A percentile compares a stretch with the other conserved stretches of the same genome.
Evolutionary conservation across 2,329 filamentous ascomycete genomes (phyloP).

Genomic region (Dactylella cylindrospora): DNA sequence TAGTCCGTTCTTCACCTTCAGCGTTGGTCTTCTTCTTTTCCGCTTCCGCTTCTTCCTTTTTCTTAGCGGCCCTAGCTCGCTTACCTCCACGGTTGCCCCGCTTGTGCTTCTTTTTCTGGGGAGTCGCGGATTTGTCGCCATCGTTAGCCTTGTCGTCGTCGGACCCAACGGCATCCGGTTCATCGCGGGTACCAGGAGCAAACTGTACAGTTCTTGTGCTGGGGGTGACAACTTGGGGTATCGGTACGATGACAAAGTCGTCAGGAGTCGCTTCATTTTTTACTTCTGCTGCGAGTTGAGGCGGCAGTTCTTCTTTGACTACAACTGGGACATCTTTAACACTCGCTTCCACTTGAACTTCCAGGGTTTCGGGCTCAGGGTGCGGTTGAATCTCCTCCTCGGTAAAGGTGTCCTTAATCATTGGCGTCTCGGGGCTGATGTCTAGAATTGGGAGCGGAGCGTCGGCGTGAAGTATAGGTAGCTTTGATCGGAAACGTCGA

Average conservation of each 20-base stretch:
- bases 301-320: constrained; percentile 28
- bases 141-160: constrained; percentile 31
- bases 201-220: constrained; percentile 38
- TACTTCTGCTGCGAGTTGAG: constrained; percentile 26
- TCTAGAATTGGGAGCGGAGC: constrained; percentile 16
- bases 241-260: constrained; percentile 31
- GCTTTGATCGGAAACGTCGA: constrained; percentile 21
- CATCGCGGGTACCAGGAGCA: constrained; percentile 12
- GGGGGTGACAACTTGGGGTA: constrained; percentile 22
- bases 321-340: constrained; percentile 34
- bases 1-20: constrained; percentile 45
- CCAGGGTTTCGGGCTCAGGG: constrained; percentile 10
- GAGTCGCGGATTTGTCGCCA: constrained; percentile 38
- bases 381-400: constrained; percentile 26
- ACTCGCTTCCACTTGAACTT: constrained; percentile 23
- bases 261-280: constrained; percentile 19
- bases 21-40: constrained; percentile 50
- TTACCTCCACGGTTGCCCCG: constrained; percentile 49
- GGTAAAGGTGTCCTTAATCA: constrained; percentile 39
- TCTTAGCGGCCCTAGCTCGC: constrained; percentile 47
- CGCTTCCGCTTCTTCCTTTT: constrained; percentile 27
- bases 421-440: constrained; percentile 27
- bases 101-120: constrained; percentile 46
- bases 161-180: constrained; percentile 27
- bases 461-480: constrained; percentile 22